These are phyloP conservation scores for Asterionellopsis glacialis DNA, from an alignment of 108 stramenopile species.

Conservation along the genomic window DNA sequence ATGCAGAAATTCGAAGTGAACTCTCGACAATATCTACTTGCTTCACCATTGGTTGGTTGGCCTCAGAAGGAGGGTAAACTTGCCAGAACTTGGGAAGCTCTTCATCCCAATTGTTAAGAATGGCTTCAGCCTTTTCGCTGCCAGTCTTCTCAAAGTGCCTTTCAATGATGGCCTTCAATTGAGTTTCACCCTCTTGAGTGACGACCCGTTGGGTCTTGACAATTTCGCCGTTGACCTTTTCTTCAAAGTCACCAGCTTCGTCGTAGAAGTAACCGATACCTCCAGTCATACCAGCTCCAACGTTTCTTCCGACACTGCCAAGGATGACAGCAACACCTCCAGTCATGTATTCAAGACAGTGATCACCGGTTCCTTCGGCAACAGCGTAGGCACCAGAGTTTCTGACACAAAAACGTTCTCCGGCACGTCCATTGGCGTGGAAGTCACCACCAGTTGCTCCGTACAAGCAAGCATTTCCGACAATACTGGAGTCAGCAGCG, in stretches of 20 bases:
- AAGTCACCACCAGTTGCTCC: constrained; percentile 95
- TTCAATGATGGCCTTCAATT: constrained; percentile 81
- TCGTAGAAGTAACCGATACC: constrained; percentile 95
- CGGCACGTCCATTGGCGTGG: constrained; percentile 92
- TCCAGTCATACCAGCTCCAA: constrained; percentile 96
- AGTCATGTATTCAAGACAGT: constrained; percentile 98
- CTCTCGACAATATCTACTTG: not conserved
- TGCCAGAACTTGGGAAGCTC: constrained; percentile 84
- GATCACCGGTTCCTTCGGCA: constrained; percentile 95
- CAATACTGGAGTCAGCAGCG: constrained; percentile 87
- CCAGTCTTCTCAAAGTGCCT: constrained; percentile 88
- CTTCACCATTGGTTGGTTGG: constrained; percentile 49
- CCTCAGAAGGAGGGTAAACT: constrained; percentile 84
- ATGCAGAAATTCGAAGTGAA: constrained; percentile 59
- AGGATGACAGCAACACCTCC: constrained; percentile 91
- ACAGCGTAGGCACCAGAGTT: constrained; percentile 95
- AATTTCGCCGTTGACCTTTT: constrained; percentile 89
- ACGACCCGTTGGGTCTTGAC: constrained; percentile 74
- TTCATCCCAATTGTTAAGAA: constrained; percentile 85
- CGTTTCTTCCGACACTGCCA: constrained; percentile 90
- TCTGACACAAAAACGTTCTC: constrained; percentile 95
- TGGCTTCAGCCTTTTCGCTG: constrained; percentile 76
- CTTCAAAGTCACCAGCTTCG: constrained; percentile 61
- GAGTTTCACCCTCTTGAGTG: constrained; percentile 65
- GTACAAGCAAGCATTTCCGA: constrained; percentile 95